Base-by-base conservation (phyloP, 1,139 yeast genomes). In the Yamadazyma blattariae region DNA sequence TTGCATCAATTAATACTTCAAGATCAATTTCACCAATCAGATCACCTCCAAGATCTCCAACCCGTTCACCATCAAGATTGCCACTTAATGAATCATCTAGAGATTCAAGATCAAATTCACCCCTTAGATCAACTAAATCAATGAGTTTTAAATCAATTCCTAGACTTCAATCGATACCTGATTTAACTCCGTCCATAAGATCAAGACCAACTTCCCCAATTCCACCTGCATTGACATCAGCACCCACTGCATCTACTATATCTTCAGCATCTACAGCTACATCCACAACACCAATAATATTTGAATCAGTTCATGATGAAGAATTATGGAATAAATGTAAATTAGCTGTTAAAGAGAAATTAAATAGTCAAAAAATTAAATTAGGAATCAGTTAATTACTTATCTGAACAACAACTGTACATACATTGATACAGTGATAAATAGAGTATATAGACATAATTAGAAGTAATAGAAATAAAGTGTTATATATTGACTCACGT, bases 261-360 rank as follows among this genome's bases (percentile, higher is more conserved):
- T 12, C 23, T 2, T 27, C 31, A 8, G 14, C n/a, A 2, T 18
- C 31, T 9, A 33, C 19, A 12, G 17, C 19, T 8, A n/a, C n/a
- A n/a, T n/a, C n/a, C n/a, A n/a, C n/a, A n/a, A n/a, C n/a, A n/a
- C n/a, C n/a, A n/a, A n/a, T n/a, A n/a, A n/a, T n/a, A n/a, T n/a
- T n/a, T n/a, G 30, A 28, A n/a, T 8, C 8, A 5, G 31, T 17
- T 6, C 8, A 30, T 9, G 15, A 31, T 7, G 32, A 30, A 14
- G 59, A 56, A 11, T 33, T 58, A 17, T 57, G 56, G 46, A 57
- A 54, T 17, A 61, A 59, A 43, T 61, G 67, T 40, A 50, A 50
- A 34, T 9, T 18, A 3, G 65, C 65, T 2, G 55, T 61, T 2
- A 32, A 38, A 10, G 59, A 54, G 12, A 55, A 56, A 35, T 39